Evolutionary conservation across 805 yeast genomes (phyloP), one percentile per base, ranked within the genome.

Genomic region (Cyberlindnera sargentensis): DNA sequence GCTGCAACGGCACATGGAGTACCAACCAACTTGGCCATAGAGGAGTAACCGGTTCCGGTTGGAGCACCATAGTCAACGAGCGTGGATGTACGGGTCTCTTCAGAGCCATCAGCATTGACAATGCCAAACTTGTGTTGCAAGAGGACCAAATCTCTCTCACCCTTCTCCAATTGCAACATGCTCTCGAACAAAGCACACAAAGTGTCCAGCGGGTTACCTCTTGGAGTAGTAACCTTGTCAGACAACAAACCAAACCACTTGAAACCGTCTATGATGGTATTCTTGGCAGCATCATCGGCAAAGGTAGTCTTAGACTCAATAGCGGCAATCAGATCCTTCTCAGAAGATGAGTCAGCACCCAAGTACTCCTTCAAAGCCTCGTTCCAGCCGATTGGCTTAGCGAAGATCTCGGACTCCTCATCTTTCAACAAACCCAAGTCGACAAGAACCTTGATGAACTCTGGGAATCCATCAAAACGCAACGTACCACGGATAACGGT

Each of bases 21-120:
- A 73, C 99, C 99, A 44, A 93, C 99, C 52, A 87, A 78, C 65
- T 91, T 90, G 54, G 99, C 99, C 99, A 93, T 93, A 31, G 98
- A 90, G 34, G 95, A 84, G 81, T 91, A 93, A 43, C 93, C 91
- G 48, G 90, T 88, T 43, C 74, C 72, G 49, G 77, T 71, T 57
- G 84, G 84, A 55, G 76, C 81, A 72, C 99, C 99, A 68, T 86
- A 87, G 67, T 89, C 96, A 32, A 90, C 91, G 62, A 93, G 73
- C 47, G 99, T 93, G 23, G 97, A 85, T 46, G 98, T 90, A 76
- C 98, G 89, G 50, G 83, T 77, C 72, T 93, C 98, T 44, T 75
- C 78, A 52, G 79, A 67, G 55, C 98, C 98, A 60, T 93, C 93
- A 44, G 91, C 89, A 91, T 95, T 87, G 70, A 85, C 93, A 56